phyloP scores from a whole-genome alignment of 768 basidiomycete genomes.

The Arthromyces matolae region DNA sequence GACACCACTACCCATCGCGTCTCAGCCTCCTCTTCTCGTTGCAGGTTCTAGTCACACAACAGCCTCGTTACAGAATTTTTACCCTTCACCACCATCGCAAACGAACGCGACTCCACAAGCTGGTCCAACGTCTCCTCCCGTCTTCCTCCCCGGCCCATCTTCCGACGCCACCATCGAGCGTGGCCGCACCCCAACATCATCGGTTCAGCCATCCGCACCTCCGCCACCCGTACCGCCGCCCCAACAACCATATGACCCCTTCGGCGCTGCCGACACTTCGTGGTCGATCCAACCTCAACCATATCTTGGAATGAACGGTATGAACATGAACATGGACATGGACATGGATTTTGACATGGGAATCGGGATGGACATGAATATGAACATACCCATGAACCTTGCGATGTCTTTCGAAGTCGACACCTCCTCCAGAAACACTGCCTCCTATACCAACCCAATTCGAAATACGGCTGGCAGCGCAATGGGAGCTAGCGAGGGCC shows the following conservation, averaged over 20 bases:
- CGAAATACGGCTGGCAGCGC: conserved; percentile 11
- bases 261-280: conserved; percentile 21
- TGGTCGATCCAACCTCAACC: conserved; percentile 26
- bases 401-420: conserved; percentile 1
- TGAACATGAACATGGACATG: conserved; percentile 22
- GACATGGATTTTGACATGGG: conserved; percentile 44
- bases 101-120: conserved; percentile 28
- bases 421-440: too few species aligned
- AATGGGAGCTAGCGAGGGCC: conserved; percentile 24
- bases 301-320: conserved; percentile 9
- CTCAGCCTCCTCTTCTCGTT: conserved; percentile 6
- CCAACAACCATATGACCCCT: conserved; percentile 11
- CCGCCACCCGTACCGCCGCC: conserved; percentile 13
- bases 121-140: conserved; percentile 25
- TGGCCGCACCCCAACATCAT: not conserved
- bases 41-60: conserved; percentile 9
- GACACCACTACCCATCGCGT: conserved; percentile 8
- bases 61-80: conserved; percentile 39
- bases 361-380: conserved; percentile 32
- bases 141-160: conserved; percentile 2
- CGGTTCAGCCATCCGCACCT: conserved; percentile 10
- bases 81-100: conserved; percentile 64
- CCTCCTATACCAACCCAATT: too few species aligned
- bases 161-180: conserved; percentile 3
- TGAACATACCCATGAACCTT: conserved; percentile 26